A percentile compares a stretch with the other conserved stretches of the same genome.
Evolutionary conservation across 2,329 filamentous ascomycete species (phyloP).

Genomic region (Cordyceps militaris): DNA sequence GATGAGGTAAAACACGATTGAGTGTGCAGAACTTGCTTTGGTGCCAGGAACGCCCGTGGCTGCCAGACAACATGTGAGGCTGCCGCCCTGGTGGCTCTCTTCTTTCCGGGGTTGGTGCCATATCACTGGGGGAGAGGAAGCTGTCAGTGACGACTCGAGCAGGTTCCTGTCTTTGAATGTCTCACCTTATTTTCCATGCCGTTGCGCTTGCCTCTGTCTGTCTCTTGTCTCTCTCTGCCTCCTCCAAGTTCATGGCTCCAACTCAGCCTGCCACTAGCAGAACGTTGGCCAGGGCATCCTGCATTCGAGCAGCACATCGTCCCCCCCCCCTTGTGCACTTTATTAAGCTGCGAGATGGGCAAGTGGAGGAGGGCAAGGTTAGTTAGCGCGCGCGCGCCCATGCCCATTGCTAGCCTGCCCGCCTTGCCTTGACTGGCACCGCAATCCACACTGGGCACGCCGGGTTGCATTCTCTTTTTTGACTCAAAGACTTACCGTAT

Average conservation of each 20-base stretch:
- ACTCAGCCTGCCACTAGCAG: not conserved
- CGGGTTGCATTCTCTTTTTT: slow-evolving; percentile 1
- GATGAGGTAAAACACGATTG: slow-evolving; percentile 13
- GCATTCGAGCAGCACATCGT: not conserved
- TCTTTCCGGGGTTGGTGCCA: not conserved
- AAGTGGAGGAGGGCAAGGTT: not conserved
- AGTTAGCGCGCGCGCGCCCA: not conserved
- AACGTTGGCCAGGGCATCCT: not conserved
- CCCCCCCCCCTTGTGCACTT: not conserved
- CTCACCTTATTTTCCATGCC: slow-evolving; percentile 2
- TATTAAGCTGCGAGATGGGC: not conserved
- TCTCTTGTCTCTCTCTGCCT: not conserved
- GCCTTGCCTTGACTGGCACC: not conserved
- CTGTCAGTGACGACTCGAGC: slow-evolving; percentile 2
- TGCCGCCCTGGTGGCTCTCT: not conserved
- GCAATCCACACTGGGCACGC: slow-evolving; percentile 3
- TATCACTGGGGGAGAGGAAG: not conserved
- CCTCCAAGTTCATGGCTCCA: no score
- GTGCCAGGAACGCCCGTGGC: slow-evolving; percentile 8
- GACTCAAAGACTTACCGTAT: slow-evolving; percentile 13
- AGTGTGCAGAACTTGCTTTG: slow-evolving; percentile 3
- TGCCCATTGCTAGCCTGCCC: not conserved
- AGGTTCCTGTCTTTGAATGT: not conserved
- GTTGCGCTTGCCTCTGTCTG: not conserved
- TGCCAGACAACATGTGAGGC: not conserved